A percentile compares a stretch with the other conserved stretches of the same genome.
Evolutionary conservation across 805 yeast genomes (phyloP).

Genomic region (Kluyveromyces dobzhanskii): DNA sequence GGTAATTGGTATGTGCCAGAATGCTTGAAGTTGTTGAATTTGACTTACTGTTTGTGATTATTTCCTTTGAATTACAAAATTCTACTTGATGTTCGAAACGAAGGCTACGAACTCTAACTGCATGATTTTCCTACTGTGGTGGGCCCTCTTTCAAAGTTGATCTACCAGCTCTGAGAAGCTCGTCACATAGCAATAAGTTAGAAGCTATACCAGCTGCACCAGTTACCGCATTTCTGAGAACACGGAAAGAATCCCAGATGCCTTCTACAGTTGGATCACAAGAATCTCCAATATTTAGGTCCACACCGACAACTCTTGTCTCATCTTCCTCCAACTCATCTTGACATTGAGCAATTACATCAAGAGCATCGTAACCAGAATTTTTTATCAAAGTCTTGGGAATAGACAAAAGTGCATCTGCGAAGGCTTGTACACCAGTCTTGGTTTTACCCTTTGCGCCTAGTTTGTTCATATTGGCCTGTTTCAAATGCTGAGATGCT

Average conservation of each 20-base stretch:
- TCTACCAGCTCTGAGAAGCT: slow-evolving; percentile 91
- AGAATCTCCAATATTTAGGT: slow-evolving; percentile 86
- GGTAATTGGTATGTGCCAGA: too few relatives aligned
- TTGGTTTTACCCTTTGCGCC: slow-evolving; percentile 76
- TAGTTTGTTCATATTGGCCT: slow-evolving; percentile 40
- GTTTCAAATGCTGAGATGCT: slow-evolving; percentile 58
- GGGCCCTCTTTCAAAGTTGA: slow-evolving; percentile 71
- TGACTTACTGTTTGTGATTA: too few relatives aligned
- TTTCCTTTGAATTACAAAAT: too few relatives aligned
- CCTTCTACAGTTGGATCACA: slow-evolving; percentile 93
- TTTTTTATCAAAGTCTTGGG: slow-evolving; percentile 91
- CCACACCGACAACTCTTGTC: slow-evolving; percentile 82
- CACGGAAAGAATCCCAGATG: slow-evolving; percentile 94
- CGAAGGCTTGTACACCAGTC: slow-evolving; percentile 87
- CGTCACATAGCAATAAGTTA: slow-evolving; percentile 89
- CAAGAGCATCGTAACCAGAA: slow-evolving; percentile 90
- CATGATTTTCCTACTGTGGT: slow-evolving; percentile 14
- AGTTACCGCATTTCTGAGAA: slow-evolving; percentile 82
- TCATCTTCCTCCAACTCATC: slow-evolving; percentile 63
- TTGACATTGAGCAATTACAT: slow-evolving; percentile 79
- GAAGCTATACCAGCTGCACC: slow-evolving; percentile 93
- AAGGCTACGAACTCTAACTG: too few relatives aligned
- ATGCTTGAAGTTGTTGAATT: too few relatives aligned
- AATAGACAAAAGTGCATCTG: slow-evolving; percentile 81
- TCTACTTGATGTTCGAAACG: too few relatives aligned